phyloP scores from a whole-genome alignment of 2,329 filamentous ascomycete genomes.

The Botrytis porri region DNA sequence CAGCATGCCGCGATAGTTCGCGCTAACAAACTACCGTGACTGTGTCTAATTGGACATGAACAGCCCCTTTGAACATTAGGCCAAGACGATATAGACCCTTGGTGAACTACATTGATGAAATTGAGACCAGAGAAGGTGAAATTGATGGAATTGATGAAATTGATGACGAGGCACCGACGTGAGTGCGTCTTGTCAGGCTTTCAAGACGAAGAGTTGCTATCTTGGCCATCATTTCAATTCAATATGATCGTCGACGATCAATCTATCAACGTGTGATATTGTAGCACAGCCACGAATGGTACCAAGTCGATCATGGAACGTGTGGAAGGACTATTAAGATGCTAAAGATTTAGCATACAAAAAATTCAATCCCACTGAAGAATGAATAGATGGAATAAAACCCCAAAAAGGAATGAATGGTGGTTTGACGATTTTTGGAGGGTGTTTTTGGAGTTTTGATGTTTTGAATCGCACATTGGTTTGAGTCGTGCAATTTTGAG shows the following conservation, averaged over 20 bases:
- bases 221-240: constrained; percentile 5
- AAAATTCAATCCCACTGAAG: not conserved
- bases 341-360: not conserved
- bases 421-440: not conserved
- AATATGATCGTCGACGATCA: constrained; percentile 2
- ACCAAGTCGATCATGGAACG: not conserved
- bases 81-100: not conserved
- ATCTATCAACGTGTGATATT: not conserved
- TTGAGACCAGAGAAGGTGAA: constrained; percentile 1
- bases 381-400: not conserved
- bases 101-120: not conserved
- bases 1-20: not conserved
- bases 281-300: not conserved
- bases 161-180: not conserved
- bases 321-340: not conserved
- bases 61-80: not conserved
- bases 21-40: not conserved
- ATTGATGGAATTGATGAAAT: not conserved
- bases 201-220: not conserved
- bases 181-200: not conserved
- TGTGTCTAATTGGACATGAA: not conserved
- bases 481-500: not conserved
- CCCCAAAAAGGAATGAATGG: not conserved
- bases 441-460: not conserved
- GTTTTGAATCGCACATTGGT: constrained; percentile 2